Evolutionary conservation across 192 early-diverging fungal genomes (phyloP), one percentile per base, ranked within the genome.

Genomic region (Coemansia sp.): DNA sequence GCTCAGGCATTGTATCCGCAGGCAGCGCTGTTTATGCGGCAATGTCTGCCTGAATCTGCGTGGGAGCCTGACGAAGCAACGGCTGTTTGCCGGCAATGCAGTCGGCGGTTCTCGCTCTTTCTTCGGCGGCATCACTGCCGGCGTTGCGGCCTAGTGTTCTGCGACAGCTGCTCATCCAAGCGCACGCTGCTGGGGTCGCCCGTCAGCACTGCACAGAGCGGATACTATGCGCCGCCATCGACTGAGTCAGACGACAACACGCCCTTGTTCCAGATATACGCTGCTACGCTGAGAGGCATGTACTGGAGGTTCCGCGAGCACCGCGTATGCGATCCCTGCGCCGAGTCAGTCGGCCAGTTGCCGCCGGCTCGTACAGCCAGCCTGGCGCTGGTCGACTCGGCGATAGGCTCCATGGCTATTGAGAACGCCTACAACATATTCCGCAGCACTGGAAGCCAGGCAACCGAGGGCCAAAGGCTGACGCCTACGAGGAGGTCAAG

Each of bases 91-190:
- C 82, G 85, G 27, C 75, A 84, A 24, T 96, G 95, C 67, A 70
- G 68, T 9, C 70, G 80, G 20, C 84, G 85, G 15, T 98, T 98
- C 73, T 86, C 86, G 0, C 66, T 98, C 20, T 92, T 89, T 58
- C 59, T 91, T 39, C 78, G 95, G 56, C 85, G 94, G 58, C 95
- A 96, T 69, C 95, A 98, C 75, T 98, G 95, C 74, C 86, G 95
- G 52, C 91, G 91, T 27, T 97, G 95, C 85, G 95, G 95, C 7
- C 76, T 86, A 32, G 81, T 97, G 52, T 90, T 93, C 35, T 97
- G 95, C 74, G 92, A 92, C 68, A 76, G 69, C 18, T 97, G 93
- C 76, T 91, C 90, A 4, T 84, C 85, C 6, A 65, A 82, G 34
- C 84, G 89, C 34, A 69, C 84, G 6, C 80, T 75, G 41, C 65